phyloP scores from a whole-genome alignment of 495 filamentous ascomycete species.

The Aspergillus conjunctus region DNA sequence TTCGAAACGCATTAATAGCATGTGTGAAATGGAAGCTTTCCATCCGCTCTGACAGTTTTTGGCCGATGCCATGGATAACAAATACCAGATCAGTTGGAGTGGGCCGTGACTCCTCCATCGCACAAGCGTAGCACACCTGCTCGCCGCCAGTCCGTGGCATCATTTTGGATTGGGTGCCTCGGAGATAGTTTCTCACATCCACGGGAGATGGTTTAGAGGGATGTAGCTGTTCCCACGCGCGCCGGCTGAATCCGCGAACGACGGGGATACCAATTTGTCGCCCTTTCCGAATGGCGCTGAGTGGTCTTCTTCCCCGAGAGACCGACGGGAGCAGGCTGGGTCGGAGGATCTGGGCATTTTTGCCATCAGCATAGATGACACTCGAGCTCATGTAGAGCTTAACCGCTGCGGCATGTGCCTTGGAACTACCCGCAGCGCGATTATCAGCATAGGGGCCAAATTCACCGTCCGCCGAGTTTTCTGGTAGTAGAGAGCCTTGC shows the following conservation, averaged over 20 bases:
- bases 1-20: slow-evolving; percentile 87
- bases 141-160: slow-evolving; percentile 31
- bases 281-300: slow-evolving; percentile 83
- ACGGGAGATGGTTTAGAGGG: slow-evolving; percentile 55
- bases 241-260: slow-evolving; percentile 80
- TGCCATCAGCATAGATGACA: slow-evolving; percentile 78
- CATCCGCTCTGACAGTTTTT: slow-evolving; percentile 93
- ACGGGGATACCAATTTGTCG: slow-evolving; percentile 81
- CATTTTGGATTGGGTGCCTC: slow-evolving; percentile 37
- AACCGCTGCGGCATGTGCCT: slow-evolving; percentile 32
- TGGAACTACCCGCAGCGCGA: slow-evolving; percentile 45
- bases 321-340: slow-evolving; percentile 77
- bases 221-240: slow-evolving; percentile 75
- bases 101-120: slow-evolving; percentile 63
- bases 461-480: slow-evolving; percentile 12
- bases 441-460: slow-evolving; percentile 34
- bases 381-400: slow-evolving; percentile 67
- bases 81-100: slow-evolving; percentile 84
- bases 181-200: slow-evolving; percentile 53
- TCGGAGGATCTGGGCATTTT: slow-evolving; percentile 76
- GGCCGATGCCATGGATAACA: slow-evolving; percentile 93
- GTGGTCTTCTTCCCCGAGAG: slow-evolving; percentile 74
- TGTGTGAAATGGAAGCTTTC: slow-evolving; percentile 98
- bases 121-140: slow-evolving; percentile 52
- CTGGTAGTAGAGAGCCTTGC: slow-evolving; percentile 1